Base-by-base conservation (phyloP, 2,329 filamentous ascomycete species). In the Fusarium armeniacum region DNA sequence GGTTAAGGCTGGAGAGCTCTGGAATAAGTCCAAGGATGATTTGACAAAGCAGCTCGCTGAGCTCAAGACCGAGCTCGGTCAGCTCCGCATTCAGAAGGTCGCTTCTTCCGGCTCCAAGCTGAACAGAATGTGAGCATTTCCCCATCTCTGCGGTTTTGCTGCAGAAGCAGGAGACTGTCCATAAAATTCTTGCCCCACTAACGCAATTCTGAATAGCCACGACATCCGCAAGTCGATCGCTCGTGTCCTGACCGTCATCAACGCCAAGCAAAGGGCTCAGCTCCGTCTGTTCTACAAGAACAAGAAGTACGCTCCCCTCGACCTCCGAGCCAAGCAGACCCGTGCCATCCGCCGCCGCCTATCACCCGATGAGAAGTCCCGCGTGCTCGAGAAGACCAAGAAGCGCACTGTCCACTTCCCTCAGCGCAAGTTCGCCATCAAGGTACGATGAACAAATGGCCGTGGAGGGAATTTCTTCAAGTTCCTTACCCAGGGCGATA, bases 211-310 rank as follows among this genome's bases (percentile, higher is more conserved):
- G 77, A 61, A 58, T 78, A 98, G 94, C 86, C 93, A 97, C 89
- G 97, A 99, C 84, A 89, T 99, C 83, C 94, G 96, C 89, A 99
- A 99, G 90, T 97, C 94, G 76, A 98, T 99, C 85, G 97, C 96
- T 81, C 94, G 95, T 82, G 93, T 98, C 85, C 91, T 99, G 80
- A 99, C 96, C 84, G 90, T 99, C 87, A 97, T 99, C 91, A 99
- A 98, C 90, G 92, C 94, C 86, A 98, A 97, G 90, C 96, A 99
- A 89, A 92, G 97, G 84, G 89, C 93, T 76, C 94, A 98, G 87
- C 93, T 99, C 80, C 94, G 94, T 79, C 89, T 98, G 77, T 98
- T 98, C 92, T 99, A 99, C 91, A 97, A 97, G 90, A 92, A 92
- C 91, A 98, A 98, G 93, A 98, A 98, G 90, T 98, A 98, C 90